A percentile compares a stretch with the other conserved stretches of the same genome.
phyloP scores from a whole-genome alignment of 169 alveolate species.

The Plasmodium sp. region DNA sequence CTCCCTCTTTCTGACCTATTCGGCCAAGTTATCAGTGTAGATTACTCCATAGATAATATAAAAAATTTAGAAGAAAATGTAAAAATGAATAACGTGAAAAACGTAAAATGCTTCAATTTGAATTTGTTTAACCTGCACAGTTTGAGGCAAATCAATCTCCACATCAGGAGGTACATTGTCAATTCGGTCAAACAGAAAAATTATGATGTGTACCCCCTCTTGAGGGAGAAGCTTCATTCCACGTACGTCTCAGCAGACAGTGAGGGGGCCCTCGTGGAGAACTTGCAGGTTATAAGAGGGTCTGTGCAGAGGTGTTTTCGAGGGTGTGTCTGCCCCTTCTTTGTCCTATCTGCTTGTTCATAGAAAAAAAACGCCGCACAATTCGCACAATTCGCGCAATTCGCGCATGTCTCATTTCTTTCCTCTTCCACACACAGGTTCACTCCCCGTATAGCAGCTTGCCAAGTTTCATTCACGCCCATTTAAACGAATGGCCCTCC shows the following conservation, averaged over 20 bases:
- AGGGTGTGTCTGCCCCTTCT: not conserved
- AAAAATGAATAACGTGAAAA: constrained; percentile 51
- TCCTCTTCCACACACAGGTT: constrained; percentile 2
- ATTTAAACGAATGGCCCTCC: constrained; percentile 14
- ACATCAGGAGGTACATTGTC: constrained; percentile 67
- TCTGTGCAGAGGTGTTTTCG: not conserved
- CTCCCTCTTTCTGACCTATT: constrained; percentile 37
- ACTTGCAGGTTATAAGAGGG: constrained; percentile 35
- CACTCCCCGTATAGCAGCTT: constrained; percentile 63
- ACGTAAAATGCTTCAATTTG: constrained; percentile 25
- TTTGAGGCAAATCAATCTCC: constrained; percentile 64
- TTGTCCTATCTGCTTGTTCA: not conserved
- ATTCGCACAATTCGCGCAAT: not conserved
- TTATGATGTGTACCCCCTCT: not conserved
- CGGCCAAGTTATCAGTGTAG: constrained; percentile 40
- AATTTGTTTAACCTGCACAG: constrained; percentile 50
- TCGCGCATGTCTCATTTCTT: not conserved
- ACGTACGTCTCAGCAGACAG: not conserved
- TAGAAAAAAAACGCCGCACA: not conserved
- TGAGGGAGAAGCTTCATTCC: constrained; percentile 23
- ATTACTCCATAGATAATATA: constrained; percentile 73
- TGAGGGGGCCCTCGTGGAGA: constrained; percentile 40
- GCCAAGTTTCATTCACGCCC: constrained; percentile 41
- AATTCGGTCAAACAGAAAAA: constrained; percentile 34
- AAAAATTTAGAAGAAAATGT: constrained; percentile 71